Evolutionary conservation across 352 stramenopile species (phyloP), one percentile per base, ranked within the genome.

Genomic region (Globisporangium ultimum): DNA sequence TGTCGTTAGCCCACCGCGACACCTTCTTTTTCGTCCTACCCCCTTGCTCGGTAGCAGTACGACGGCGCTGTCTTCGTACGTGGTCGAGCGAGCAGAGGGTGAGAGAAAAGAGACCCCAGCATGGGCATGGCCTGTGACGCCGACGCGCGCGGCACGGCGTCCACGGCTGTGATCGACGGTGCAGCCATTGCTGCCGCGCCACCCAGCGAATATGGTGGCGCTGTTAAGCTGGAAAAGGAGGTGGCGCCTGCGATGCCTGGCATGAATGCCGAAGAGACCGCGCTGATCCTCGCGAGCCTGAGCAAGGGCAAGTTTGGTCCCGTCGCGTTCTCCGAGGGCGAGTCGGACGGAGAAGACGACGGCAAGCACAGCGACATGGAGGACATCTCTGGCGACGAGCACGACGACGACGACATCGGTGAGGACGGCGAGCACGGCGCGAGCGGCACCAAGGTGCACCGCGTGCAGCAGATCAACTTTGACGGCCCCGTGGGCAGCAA

Each of bases 201-300:
- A 41, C 5, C 22, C 28, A 46, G 17, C 46, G 13, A 55, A 15
- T 15, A 22, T 22, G 36, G 24, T 28, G 24, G 24, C 24, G 5
- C 24, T 2, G 24, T 28, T 18, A 36, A 36, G 40, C 40, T 45
- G 40, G 13, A 2, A 10, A 2, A 18, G 13, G 40, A 18, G 40
- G 22, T 20, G 24, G 48, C 24, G 22, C 48, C 12, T 58, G 48
- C 52, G 20, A n/a, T 34, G 52, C 22, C 32, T 14, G 69, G 66
- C 41, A 79, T 80, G 38, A 91, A 92, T 52, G 84, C 86, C 14
- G 84, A 95, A 52, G 86, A 93, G 71, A 93, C 86, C 7, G 86
- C 86, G 49, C 76, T 93, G 70, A 95, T 95, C 50, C 80, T 95
- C 55, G 89, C 86, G 54, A 89, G 79, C 66, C 71, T 95, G 55